Base-by-base conservation (phyloP, 164 flowering plant species). In the Cinnamomum chago region DNA sequence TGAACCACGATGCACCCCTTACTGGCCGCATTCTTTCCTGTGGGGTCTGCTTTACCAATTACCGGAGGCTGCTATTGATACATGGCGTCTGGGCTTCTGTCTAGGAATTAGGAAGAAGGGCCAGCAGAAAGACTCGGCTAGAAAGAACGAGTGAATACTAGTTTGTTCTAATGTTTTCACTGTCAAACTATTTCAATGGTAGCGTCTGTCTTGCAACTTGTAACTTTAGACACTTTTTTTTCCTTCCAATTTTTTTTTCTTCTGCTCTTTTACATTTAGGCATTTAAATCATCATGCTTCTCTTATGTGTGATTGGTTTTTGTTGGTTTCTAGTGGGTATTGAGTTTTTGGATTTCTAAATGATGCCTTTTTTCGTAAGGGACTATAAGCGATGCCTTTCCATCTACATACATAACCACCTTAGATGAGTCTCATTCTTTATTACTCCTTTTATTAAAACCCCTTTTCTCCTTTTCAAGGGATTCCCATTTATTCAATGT, bases 1-100 rank as follows among this genome's bases (percentile, higher is more conserved):
- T 77, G 98, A 92, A 78, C 95, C 96, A 7, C 89, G 91, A 3
- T 92, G 96, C 88, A 92, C 93, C 2, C 98, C 97, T 12, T 92
- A 94, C 84, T 90, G 98, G 98, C 96, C 96, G 1, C 98, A 92
- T 73, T 74, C 93, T 51, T 66, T 90, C 67, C 76, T 90, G 28
- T 91, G 94, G 93, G 82, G 78, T 24, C 30, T 94, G 74, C 75
- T 73, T 13, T 25, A 58, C 58, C 55, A 78, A 5, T 30, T 91
- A 78, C 97, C 97, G 0, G 95, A 92, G 76, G 81, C 76, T 40
- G 66, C 75, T 2, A 23, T 94, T 22, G 98, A 94, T 76, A 64
- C 84, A 6, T 90, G 89, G 88, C 89, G 93, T 30, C 80, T 90
- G 13, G 47, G 77, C 71, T 87, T 86, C 80, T 86, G 86, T 84